Conservation (phyloP, 805 yeast species). For the Yamadazyma sp. region DNA sequence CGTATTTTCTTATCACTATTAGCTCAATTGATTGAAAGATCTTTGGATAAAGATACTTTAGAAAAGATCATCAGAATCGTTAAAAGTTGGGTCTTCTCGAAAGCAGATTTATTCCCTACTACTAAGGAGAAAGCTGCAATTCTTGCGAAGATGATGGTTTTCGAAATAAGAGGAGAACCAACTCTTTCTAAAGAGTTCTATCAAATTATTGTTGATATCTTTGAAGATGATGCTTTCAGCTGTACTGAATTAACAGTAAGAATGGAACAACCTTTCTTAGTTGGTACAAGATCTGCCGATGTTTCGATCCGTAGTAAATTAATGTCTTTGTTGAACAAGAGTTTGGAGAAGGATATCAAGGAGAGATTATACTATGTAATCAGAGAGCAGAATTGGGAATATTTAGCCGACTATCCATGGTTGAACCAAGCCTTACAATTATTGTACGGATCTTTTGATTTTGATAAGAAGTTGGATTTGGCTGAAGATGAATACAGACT, state of each 20-base stretch:
- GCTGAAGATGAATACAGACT: conserved; percentile 48
- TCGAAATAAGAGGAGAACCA: conserved; percentile 84
- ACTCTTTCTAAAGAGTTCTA: conserved; percentile 75
- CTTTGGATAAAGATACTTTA: conserved; percentile 72
- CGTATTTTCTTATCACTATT: conserved; percentile 80
- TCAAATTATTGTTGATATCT: conserved; percentile 81
- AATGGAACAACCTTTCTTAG: conserved; percentile 94
- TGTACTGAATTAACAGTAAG: conserved; percentile 88
- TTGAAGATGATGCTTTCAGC: conserved; percentile 72
- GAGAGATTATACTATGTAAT: conserved; percentile 82
- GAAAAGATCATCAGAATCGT: conserved; percentile 75
- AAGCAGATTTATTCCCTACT: conserved; percentile 84
- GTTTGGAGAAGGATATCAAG: conserved; percentile 73
- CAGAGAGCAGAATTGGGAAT: conserved; percentile 98
- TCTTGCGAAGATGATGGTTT: conserved; percentile 87
- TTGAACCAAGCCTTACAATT: conserved; percentile 88
- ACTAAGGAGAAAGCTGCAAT: conserved; percentile 95
- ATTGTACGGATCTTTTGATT: conserved; percentile 72
- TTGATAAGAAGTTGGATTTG: conserved; percentile 44
- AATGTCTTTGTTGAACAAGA: conserved; percentile 73
- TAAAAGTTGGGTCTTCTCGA: conserved; percentile 85
- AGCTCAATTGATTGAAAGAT: conserved; percentile 87
- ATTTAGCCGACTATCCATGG: conserved; percentile 90
- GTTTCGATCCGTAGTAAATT: conserved; percentile 69
- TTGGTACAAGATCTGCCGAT: conserved; percentile 85